These are phyloP conservation scores for Rhizopus microsporus DNA, from an alignment of 371 early-diverging fungal species.

Conservation along the genomic window DNA sequence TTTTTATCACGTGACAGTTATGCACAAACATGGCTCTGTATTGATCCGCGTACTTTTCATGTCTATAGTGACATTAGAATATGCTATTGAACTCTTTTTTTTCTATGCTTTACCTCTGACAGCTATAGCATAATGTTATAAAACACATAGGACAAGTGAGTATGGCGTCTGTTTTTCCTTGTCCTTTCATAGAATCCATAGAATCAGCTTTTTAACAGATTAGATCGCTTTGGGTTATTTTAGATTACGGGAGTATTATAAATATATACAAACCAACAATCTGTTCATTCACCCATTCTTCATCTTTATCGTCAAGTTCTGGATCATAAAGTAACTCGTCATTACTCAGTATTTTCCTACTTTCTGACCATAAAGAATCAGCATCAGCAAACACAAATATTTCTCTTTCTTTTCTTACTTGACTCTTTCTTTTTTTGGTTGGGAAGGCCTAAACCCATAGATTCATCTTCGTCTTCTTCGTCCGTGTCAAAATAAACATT, in stretches of 20 bases:
- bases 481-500: slow-evolving; percentile 56
- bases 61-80: slow-evolving; percentile 36
- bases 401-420: slow-evolving; percentile 6
- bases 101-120: slow-evolving; percentile 55
- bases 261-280: slow-evolving; percentile 40
- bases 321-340: slow-evolving; percentile 64
- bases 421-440: slow-evolving; percentile 10
- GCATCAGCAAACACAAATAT: slow-evolving; percentile 4
- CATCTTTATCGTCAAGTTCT: slow-evolving; percentile 56
- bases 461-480: slow-evolving; percentile 28
- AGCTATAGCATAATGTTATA: slow-evolving; percentile 63
- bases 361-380: background rate
- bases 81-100: background rate
- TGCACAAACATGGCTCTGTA: slow-evolving; percentile 77
- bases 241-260: background rate
- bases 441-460: slow-evolving; percentile 7
- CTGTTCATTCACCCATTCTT: slow-evolving; percentile 58
- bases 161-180: slow-evolving; percentile 60
- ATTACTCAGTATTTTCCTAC: slow-evolving; percentile 37
- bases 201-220: slow-evolving; percentile 9
- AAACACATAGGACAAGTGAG: slow-evolving; percentile 71
- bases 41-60: slow-evolving; percentile 62
- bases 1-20: slow-evolving; percentile 52
- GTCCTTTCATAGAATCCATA: background rate
- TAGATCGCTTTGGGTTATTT: background rate